A percentile compares a stretch with the other conserved stretches of the same genome.
Evolutionary conservation across 1,139 yeast species (phyloP).

Genomic region (Pichia sp.): DNA sequence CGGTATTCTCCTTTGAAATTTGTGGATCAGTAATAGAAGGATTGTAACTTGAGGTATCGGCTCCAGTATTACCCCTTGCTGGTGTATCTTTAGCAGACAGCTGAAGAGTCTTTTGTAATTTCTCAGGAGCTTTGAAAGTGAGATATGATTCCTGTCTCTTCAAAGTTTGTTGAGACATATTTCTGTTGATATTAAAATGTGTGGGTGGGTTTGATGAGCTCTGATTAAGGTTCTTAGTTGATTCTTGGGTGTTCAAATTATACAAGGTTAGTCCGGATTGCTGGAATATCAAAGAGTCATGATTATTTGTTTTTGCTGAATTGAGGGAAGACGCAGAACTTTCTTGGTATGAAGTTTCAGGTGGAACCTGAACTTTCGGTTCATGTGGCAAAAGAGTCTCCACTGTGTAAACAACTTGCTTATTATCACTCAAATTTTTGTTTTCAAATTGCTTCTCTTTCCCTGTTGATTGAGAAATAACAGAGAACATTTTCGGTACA

Average conservation of each 20-base stretch:
- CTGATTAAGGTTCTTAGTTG: constrained; percentile 6
- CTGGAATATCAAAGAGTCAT: constrained; percentile 21
- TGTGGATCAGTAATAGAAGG: too few species aligned
- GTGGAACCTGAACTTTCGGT: neutral
- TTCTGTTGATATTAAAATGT: constrained; percentile 3
- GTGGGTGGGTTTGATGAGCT: constrained; percentile 1
- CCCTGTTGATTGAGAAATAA: constrained; percentile 44
- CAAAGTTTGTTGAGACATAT: constrained; percentile 13
- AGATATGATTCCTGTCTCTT: constrained; percentile 20
- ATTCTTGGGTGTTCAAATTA: constrained; percentile 8
- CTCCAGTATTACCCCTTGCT: neutral
- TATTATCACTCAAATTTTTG: neutral
- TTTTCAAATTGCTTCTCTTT: constrained; percentile 32
- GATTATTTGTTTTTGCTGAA: constrained; percentile 2
- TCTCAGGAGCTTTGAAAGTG: constrained; percentile 13
- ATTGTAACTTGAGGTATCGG: neutral
- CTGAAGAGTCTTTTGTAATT: constrained; percentile 1
- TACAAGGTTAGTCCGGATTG: constrained; percentile 20
- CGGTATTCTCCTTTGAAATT: too few species aligned
- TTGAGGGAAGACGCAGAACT: constrained; percentile 5
- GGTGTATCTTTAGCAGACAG: neutral
- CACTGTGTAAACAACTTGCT: neutral
- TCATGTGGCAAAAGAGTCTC: neutral
- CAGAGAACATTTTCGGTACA: constrained; percentile 17
- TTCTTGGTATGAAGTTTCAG: neutral